phyloP scores from a whole-genome alignment of 2,329 filamentous ascomycete species.

The Nemania abortiva region DNA sequence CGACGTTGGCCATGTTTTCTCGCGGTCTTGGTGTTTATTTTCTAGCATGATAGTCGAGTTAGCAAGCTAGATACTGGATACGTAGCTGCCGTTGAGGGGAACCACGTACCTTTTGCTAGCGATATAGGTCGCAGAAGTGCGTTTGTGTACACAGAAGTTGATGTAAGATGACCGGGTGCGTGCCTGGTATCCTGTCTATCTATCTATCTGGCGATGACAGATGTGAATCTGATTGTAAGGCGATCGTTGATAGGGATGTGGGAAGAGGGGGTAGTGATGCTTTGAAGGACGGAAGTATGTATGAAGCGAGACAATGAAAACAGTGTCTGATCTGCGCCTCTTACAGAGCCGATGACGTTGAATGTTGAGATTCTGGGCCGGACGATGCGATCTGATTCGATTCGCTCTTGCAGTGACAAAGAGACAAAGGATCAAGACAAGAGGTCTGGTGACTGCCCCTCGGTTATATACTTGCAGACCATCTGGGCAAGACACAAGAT shows the following conservation, averaged over 20 bases:
- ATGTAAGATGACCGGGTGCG: not conserved
- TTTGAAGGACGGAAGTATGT: conserved; percentile 3
- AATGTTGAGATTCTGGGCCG: conserved; percentile 6
- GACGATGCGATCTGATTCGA: conserved; percentile 19
- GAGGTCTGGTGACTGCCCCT: conserved; percentile 22
- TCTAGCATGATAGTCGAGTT: conserved; percentile 4
- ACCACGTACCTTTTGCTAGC: not conserved
- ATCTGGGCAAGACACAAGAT: not conserved
- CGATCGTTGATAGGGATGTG: conserved; percentile 4
- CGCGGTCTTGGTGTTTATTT: conserved; percentile 19
- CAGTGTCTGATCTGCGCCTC: conserved; percentile 8
- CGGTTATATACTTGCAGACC: conserved; percentile 31
- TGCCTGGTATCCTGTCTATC: conserved; percentile 12
- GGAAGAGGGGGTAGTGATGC: conserved; percentile 1
- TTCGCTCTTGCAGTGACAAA: conserved; percentile 36
- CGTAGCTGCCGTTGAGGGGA: not conserved
- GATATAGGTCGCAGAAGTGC: not conserved
- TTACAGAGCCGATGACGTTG: conserved; percentile 27
- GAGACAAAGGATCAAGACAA: conserved; percentile 27
- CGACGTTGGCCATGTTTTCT: conserved; percentile 42
- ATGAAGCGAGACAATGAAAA: conserved; percentile 20
- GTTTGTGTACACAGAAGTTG: not conserved
- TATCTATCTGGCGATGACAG: not conserved
- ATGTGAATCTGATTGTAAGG: conserved; percentile 4
- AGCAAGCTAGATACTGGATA: not conserved